Conservation (phyloP, 83 land plant species). For the Diphasiastrum complanatum region DNA sequence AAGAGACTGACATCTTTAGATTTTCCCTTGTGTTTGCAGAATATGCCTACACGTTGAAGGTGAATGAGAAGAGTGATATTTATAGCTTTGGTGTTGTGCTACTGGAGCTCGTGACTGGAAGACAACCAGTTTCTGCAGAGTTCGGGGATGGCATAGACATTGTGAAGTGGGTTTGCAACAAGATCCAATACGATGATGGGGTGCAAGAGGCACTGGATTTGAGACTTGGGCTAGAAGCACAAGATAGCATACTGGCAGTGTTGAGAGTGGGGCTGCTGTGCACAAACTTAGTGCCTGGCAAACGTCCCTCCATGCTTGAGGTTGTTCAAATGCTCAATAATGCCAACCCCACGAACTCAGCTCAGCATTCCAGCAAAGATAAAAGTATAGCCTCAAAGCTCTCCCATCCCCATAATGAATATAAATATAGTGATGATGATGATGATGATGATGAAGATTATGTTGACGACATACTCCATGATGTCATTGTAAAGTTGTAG, state of each 20-base stretch:
- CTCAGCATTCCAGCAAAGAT: no score
- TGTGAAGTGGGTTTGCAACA: conserved; percentile 40
- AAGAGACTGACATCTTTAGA: no score
- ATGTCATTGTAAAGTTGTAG: no score
- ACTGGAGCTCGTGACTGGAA: conserved; percentile 63
- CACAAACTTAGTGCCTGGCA: conserved; percentile 32
- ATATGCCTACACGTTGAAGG: conserved; percentile 50
- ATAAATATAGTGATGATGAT: no score
- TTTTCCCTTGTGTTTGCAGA: no score
- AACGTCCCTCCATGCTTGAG: conserved; percentile 54
- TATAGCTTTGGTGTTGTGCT: no score
- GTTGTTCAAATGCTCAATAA: conserved; percentile 44
- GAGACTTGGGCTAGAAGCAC: conserved; percentile 19
- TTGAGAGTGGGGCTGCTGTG: conserved; percentile 46
- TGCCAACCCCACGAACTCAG: conserved; percentile 48
- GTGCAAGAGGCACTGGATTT: conserved; percentile 45
- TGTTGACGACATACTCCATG: no score
- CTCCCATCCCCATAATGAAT: no score
- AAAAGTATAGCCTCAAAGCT: no score
- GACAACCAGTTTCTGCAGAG: conserved; percentile 45
- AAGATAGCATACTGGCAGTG: conserved; percentile 46
- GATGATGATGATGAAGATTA: no score
- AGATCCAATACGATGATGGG: conserved; percentile 37
- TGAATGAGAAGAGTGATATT: conserved; percentile 49
- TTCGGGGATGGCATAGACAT: conserved; percentile 63